These are phyloP conservation scores for Aspergillus baeticus DNA, from an alignment of 495 filamentous ascomycete species.

Conservation along the genomic window DNA sequence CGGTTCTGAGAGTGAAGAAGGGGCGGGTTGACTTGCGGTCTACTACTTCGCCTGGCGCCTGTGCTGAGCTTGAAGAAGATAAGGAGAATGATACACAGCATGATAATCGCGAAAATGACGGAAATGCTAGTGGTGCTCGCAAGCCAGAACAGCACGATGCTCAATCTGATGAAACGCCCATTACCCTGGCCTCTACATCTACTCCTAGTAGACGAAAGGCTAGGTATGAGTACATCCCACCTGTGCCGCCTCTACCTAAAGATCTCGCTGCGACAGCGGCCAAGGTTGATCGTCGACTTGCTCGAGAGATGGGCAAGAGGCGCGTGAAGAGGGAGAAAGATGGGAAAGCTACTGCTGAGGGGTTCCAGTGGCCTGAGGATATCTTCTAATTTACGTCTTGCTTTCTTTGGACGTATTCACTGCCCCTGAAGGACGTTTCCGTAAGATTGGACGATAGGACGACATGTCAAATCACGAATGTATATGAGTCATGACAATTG, in stretches of 20 bases:
- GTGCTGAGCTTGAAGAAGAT: slow-evolving; percentile 2
- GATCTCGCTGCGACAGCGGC: slow-evolving; percentile 36
- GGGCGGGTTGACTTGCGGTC: slow-evolving; percentile 27
- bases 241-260: slow-evolving; percentile 44
- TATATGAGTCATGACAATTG: slow-evolving; percentile 12
- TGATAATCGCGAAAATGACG: background rate
- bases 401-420: background rate
- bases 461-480: slow-evolving; percentile 11
- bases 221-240: slow-evolving; percentile 38
- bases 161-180: background rate
- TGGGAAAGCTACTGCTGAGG: background rate
- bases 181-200: slow-evolving; percentile 12
- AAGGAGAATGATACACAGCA: slow-evolving; percentile 17
- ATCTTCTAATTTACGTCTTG: slow-evolving; percentile 36
- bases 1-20: slow-evolving; percentile 26
- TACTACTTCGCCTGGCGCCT: background rate
- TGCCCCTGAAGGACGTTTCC: background rate
- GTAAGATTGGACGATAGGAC: slow-evolving; percentile 1
- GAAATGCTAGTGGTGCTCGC: background rate
- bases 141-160: background rate
- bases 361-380: slow-evolving; percentile 47
- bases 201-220: slow-evolving; percentile 23
- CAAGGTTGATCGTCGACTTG: slow-evolving; percentile 27
- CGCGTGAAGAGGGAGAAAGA: slow-evolving; percentile 9
- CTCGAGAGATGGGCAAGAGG: slow-evolving; percentile 31